Base-by-base conservation (phyloP, 139 green algal genomes). In the Chlorella sp. region DNA sequence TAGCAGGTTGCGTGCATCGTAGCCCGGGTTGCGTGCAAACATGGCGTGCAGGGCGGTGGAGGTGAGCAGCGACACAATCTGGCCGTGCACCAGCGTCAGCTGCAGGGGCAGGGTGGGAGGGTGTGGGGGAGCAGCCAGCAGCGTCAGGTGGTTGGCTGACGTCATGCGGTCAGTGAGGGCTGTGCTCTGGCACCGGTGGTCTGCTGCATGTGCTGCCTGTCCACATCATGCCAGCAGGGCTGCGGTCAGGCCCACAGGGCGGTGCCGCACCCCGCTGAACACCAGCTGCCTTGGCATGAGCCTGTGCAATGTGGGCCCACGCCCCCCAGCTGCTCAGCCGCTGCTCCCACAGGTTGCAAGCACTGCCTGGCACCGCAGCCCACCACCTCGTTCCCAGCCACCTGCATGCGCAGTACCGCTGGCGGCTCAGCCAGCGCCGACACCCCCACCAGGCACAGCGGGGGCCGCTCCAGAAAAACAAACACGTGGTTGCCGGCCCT, bases 341-440 rank as follows among this genome's bases (percentile, higher is more conserved):
- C 48, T 5, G 48, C 48, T 16, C 48, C 7, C 48, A 57, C 48
- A 57, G 9, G 48, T 9, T 57, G 48, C 48, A 9, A 28, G 5
- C 64, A 32, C 64, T 28, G 64, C 21, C 64, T 71, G 64, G 11
- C 64, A 5, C 5, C 64, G 11, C 48, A 30, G 64, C 64, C 64
- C n/a, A n/a, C 64, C 64, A 26, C 64, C 64, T 32, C 64, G 22
- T 14, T 18, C 21, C 64, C 5, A 71, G 64, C 24, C 64, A 71
- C 83, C 42, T 92, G 90, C 91, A 93, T 93, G 12, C 91, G 73
- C 39, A 93, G 77, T n/a, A 93, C 91, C 24, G 84, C 61, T 0
- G 87, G 75, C 16, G 91, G 91, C 61, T 93, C 91, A 9, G 22
- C 68, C 37, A 89, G 36, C 16, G 53, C 42, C 12, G 88, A 92